Conservation (phyloP, 768 basidiomycete species). For the Termitomyces sp. region DNA sequence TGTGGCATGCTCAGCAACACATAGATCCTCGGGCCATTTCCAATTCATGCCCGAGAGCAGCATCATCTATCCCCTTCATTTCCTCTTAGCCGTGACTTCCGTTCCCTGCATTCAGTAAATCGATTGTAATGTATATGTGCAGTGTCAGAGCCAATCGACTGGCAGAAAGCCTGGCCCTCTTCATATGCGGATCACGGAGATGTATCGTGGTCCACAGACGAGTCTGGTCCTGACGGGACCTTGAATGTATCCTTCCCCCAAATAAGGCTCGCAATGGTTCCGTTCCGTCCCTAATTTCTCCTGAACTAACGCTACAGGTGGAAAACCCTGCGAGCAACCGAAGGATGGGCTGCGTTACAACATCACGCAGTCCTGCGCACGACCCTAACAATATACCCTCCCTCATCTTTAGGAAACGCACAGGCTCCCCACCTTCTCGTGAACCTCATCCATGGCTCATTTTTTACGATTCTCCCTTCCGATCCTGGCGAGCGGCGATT, state of each 20-base stretch:
- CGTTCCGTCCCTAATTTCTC: neutral
- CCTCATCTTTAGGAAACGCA: slow-evolving; percentile 16
- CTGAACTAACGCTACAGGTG: slow-evolving; percentile 44
- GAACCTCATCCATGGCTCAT: slow-evolving; percentile 68
- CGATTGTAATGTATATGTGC: slow-evolving; percentile 8
- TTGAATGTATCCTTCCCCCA: slow-evolving; percentile 63
- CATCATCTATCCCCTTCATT: slow-evolving; percentile 78
- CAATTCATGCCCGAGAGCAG: slow-evolving; percentile 80
- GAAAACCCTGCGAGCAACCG: slow-evolving; percentile 66
- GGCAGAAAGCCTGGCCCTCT: slow-evolving; percentile 54
- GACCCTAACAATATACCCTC: slow-evolving; percentile 56
- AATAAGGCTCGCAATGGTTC: slow-evolving; percentile 41
- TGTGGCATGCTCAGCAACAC: slow-evolving; percentile 4
- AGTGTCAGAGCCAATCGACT: slow-evolving; percentile 55
- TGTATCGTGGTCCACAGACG: slow-evolving; percentile 56
- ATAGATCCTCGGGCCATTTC: slow-evolving; percentile 81
- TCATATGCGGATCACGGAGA: slow-evolving; percentile 60
- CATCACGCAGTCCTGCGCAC: slow-evolving; percentile 72
- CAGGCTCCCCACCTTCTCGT: slow-evolving; percentile 48
- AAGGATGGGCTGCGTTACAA: slow-evolving; percentile 88
- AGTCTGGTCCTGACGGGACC: slow-evolving; percentile 39
- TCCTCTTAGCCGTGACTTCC: slow-evolving; percentile 56
- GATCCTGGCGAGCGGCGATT: slow-evolving; percentile 14
- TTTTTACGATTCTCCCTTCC: slow-evolving; percentile 64
- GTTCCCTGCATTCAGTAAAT: slow-evolving; percentile 1